Base-by-base conservation (phyloP, 164 flowering plant species). In the Amborella trichopoda region DNA sequence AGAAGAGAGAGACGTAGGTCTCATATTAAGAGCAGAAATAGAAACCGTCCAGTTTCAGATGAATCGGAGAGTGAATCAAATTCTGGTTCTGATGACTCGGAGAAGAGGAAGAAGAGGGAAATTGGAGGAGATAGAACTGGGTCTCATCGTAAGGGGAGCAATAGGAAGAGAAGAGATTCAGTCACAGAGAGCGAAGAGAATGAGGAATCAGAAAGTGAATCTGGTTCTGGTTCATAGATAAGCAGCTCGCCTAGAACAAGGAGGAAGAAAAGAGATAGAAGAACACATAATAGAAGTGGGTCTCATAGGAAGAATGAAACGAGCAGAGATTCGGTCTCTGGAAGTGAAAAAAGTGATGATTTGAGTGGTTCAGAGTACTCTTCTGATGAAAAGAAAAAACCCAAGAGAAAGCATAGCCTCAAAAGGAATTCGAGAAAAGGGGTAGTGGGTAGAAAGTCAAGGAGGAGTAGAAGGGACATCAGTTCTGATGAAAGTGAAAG, bases 201-300 rank as follows among this genome's bases (percentile, higher is more conserved):
- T n/a, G n/a, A n/a, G 1, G 57, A 60, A 10, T 26, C 48, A 20
- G 44, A 40, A 19, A 49, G 56, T 23, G 52, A 32, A 4, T 58
- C 64, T 14, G 66, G 66, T 22, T 28, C 68, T 0, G 78, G 66
- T 0, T 45, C 76, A 2, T 80, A 70, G 51, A 70, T 58, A 57
- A 64, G 66, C 1, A 27, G 53, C 27, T 60, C 63, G 23, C 66
- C 61, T 63, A 65, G 46, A 44, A 50, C 34, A 45, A 57, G 20
- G 44, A 42, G 39, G 38, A 38, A 28, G 40, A 26, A 19, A 37
- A 58, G 48, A 23, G 45, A 49, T 20, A 26, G 28, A 6, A 52
- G 14, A 26, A 44, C 16, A 27, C 16, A 24, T 58, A 39, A 45
- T 39, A 77, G 56, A 65, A 61, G 54, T 48, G 68, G 55, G 50